Conservation (phyloP, 1,284 basidiomycete species). For the Apiotrichum mycotoxinovorans region DNA sequence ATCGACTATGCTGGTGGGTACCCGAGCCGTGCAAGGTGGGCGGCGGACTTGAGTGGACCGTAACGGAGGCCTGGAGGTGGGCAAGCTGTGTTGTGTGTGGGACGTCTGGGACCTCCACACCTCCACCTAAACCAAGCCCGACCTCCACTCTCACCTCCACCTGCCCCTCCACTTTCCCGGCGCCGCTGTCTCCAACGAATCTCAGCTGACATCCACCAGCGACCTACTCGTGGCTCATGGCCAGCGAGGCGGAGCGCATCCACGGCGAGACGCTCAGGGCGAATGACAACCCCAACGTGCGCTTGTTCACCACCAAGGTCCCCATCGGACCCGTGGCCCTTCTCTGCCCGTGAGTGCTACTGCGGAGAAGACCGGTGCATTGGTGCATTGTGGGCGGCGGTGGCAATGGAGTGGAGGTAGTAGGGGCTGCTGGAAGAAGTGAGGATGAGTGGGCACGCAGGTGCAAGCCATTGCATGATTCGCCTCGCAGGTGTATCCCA, state of each 20-base stretch:
- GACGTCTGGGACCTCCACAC: no score
- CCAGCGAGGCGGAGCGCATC: slow-evolving; percentile 70
- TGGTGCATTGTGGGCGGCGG: no score
- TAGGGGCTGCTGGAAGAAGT: no score
- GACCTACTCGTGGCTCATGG: slow-evolving; percentile 26
- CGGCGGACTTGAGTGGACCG: no score
- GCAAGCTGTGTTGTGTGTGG: no score
- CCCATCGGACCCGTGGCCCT: slow-evolving; percentile 62
- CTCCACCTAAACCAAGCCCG: not conserved
- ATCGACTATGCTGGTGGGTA: slow-evolving; percentile 55
- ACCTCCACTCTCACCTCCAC: no score
- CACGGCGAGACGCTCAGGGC: slow-evolving; percentile 58
- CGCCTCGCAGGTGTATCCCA: no score
- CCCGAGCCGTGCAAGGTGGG: not conserved
- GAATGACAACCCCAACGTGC: slow-evolving; percentile 17
- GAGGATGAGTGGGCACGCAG: no score
- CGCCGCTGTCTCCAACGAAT: not conserved
- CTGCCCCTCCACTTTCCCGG: no score
- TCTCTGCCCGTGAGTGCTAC: slow-evolving; percentile 34
- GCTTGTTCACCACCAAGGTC: slow-evolving; percentile 48
- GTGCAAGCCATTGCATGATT: no score
- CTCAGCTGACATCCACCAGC: slow-evolving; percentile 3
- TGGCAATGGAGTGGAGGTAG: no score
- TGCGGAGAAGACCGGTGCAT: no score
- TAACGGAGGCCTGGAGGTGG: not conserved